These are phyloP conservation scores for Candida qinlingensis DNA, from an alignment of 805 yeast species.

Conservation along the genomic window DNA sequence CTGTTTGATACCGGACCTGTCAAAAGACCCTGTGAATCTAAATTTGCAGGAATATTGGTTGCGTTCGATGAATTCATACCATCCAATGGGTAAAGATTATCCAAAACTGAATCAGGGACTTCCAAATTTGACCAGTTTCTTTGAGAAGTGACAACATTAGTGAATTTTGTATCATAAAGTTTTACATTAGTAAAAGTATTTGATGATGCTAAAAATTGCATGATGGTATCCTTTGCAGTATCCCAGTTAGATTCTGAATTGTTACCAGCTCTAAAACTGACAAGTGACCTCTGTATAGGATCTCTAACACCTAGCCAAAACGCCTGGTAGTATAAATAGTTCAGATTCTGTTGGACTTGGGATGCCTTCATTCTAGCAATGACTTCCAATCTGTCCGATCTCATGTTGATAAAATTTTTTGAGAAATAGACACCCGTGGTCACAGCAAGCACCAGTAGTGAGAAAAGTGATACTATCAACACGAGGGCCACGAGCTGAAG, in stretches of 20 bases:
- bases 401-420: constrained; percentile 48
- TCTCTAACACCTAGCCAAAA: constrained; percentile 60
- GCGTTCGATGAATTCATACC: constrained; percentile 25
- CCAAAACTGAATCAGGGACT: constrained; percentile 28
- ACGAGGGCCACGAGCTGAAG: constrained; percentile 73
- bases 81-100: constrained; percentile 45
- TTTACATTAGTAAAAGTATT: constrained; percentile 58
- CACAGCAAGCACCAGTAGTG: constrained; percentile 66
- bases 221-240: constrained; percentile 41
- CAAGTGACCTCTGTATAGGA: constrained; percentile 53
- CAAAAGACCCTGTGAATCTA: constrained; percentile 42
- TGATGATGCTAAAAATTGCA: constrained; percentile 60
- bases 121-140: constrained; percentile 34
- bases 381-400: constrained; percentile 68
- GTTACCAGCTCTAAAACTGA: constrained; percentile 69
- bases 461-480: constrained; percentile 60
- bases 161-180: constrained; percentile 57
- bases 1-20: constrained; percentile 60
- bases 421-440: constrained; percentile 76
- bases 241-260: constrained; percentile 45
- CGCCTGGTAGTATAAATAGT: constrained; percentile 61
- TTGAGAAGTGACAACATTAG: constrained; percentile 39
- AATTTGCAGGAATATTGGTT: constrained; percentile 37
- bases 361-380: constrained; percentile 79
- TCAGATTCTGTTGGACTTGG: constrained; percentile 66